Evolutionary conservation across 257 asterid genomes (phyloP), one percentile per base, ranked within the genome.

Genomic region (Nicotiana knightiana): DNA sequence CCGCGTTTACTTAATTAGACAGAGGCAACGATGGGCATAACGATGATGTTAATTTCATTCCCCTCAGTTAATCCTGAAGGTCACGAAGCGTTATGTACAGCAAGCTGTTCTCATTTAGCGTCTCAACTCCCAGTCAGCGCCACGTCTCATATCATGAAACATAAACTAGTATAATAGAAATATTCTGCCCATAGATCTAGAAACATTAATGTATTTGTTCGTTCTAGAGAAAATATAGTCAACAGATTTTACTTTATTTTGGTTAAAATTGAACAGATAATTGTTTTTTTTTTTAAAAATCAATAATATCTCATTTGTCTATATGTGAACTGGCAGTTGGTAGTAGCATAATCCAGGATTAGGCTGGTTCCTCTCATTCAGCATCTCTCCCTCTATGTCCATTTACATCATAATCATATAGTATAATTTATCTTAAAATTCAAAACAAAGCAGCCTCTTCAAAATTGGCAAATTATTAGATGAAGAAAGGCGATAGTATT

Each of bases 1-100:
- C 2, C 98, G 99, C n/a, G 90, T 96, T 77, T 96, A 96, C 87
- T 87, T 96, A 51, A 88, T 94, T 75, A 93, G 93, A 82, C 67
- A 88, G 28, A 87, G 87, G 76, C 93, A 91, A 87, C 87, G 90
- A 86, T 89, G 88, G 90, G 79, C 80, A 59, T 95, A 82, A 89
- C 39, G 17, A 26, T 75, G 63, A 51, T 51, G 80, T 28, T 51
- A 24, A n/a, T 26, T 51, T 61, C 4, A 75, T 51, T 51, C 59
- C 62, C 80, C 62, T 15, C 26, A 16, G 79, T 26, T 26, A 51
- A 26, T 75, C 80, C 63, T 15, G 80, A 75, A 15, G 43, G 28
- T 75, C 61, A 46, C 21, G 1, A 71, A 71, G 24, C 24, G 6
- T 43, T 46, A 46, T 12, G 15, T 24, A 12, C 37, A 71, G n/a